Conservation (phyloP, 2,329 filamentous ascomycete genomes). For the Fusarium sp. region DNA sequence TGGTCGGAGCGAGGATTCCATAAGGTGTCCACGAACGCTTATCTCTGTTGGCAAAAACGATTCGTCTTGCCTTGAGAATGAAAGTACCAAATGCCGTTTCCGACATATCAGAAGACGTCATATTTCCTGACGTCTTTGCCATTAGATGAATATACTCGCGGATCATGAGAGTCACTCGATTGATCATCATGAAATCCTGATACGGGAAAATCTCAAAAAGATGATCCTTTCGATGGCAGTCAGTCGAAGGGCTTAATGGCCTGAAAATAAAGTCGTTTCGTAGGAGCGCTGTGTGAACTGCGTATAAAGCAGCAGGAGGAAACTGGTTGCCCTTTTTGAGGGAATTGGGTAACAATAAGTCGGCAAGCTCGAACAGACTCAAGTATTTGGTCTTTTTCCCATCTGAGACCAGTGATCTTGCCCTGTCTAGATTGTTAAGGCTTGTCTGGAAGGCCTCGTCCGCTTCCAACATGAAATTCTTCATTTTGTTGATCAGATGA, state of each 20-base stretch:
- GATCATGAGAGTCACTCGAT: slow-evolving; percentile 45
- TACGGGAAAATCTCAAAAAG: slow-evolving; percentile 65
- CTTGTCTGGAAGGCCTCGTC: slow-evolving; percentile 58
- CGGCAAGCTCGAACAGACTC: slow-evolving; percentile 60
- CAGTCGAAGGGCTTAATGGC: slow-evolving; percentile 57
- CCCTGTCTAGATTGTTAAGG: slow-evolving; percentile 57
- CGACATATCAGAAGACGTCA: slow-evolving; percentile 24
- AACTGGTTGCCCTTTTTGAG: slow-evolving; percentile 50
- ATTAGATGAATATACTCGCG: slow-evolving; percentile 44
- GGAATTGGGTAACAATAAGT: slow-evolving; percentile 50
- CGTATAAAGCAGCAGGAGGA: slow-evolving; percentile 65
- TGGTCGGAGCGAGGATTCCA: slow-evolving; percentile 52
- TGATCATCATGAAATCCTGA: slow-evolving; percentile 41
- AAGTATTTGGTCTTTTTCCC: slow-evolving; percentile 53
- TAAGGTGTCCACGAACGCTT: slow-evolving; percentile 58
- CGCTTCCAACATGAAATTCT: slow-evolving; percentile 52
- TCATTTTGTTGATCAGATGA: slow-evolving; percentile 57
- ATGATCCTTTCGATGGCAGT: slow-evolving; percentile 57
- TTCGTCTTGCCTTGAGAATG: slow-evolving; percentile 55
- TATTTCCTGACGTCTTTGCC: slow-evolving; percentile 23
- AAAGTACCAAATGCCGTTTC: slow-evolving; percentile 53
- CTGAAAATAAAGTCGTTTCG: slow-evolving; percentile 68
- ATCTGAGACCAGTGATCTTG: slow-evolving; percentile 52
- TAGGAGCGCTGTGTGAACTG: slow-evolving; percentile 71
- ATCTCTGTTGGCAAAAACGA: slow-evolving; percentile 61